Percentiles rank a stretch among this genome's conserved stretches.
Evolutionary conservation across 768 basidiomycete species (phyloP).

Genomic region (Collybiopsis confluens): DNA sequence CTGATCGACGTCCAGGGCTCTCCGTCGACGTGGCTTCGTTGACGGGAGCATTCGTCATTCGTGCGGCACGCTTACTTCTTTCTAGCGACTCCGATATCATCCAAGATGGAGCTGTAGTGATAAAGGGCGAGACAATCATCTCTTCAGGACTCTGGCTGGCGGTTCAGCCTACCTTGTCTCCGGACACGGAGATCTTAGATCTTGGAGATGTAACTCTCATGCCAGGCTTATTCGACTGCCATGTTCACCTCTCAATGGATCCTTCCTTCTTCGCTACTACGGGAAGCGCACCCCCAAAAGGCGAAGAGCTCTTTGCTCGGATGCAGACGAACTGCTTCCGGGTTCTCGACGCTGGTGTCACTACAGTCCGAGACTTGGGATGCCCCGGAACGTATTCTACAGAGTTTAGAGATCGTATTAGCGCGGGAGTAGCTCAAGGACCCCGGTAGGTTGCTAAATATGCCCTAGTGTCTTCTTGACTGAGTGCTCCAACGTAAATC

Average conservation of each 20-base stretch:
- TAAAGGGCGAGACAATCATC: neutral
- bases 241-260: constrained; percentile 9
- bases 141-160: neutral
- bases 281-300: neutral
- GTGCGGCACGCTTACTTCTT: constrained; percentile 1
- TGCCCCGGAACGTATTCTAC: neutral
- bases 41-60: neutral
- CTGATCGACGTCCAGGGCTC: neutral
- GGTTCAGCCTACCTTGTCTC: neutral
- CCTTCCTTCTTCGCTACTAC: neutral
- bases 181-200: neutral
- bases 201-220: constrained; percentile 7
- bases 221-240: constrained; percentile 8
- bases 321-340: constrained; percentile 4
- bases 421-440: neutral
- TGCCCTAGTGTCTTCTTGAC: neutral
- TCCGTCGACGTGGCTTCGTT: no score
- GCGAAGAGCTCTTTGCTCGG: neutral
- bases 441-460: constrained; percentile 2
- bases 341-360: constrained; percentile 7
- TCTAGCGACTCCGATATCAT: neutral
- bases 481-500: neutral
- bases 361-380: constrained; percentile 5
- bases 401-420: neutral
- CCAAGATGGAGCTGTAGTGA: constrained; percentile 4